These are phyloP conservation scores for Neurospora africana DNA, from an alignment of 495 filamentous ascomycete species.

Conservation along the genomic window DNA sequence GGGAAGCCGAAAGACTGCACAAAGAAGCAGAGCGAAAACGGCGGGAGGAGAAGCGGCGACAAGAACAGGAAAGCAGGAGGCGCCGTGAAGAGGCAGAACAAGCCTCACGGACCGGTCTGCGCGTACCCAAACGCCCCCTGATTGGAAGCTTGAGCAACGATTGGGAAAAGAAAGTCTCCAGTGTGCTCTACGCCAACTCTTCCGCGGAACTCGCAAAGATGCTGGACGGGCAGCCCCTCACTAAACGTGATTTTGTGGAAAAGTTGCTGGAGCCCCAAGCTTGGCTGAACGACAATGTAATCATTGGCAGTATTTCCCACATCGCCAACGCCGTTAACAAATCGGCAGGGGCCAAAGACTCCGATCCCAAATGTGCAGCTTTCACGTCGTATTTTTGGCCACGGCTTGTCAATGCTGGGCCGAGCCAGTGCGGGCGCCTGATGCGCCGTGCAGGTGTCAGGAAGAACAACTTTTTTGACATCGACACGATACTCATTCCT, in stretches of 20 bases:
- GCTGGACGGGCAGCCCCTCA: constrained; percentile 46
- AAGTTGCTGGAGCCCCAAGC: constrained; percentile 39
- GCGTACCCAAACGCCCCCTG: constrained; percentile 12
- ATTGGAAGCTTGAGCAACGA: constrained; percentile 18
- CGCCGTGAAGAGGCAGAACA: background rate
- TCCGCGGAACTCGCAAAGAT: constrained; percentile 27
- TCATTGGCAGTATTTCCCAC: constrained; percentile 55
- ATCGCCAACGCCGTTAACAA: constrained; percentile 52
- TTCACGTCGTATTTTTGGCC: constrained; percentile 65
- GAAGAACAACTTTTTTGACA: constrained; percentile 28
- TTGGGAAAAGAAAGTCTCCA: constrained; percentile 20
- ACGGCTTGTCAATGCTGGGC: constrained; percentile 44
- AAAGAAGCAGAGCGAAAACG: constrained; percentile 8
- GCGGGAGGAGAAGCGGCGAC: constrained; percentile 11
- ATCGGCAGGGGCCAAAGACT: constrained; percentile 30
- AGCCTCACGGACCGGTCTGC: constrained; percentile 5
- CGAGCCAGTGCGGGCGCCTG: constrained; percentile 20
- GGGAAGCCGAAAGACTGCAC: background rate
- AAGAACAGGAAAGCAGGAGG: constrained; percentile 9
- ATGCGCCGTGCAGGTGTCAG: constrained; percentile 22
- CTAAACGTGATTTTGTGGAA: constrained; percentile 46
- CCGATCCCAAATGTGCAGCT: constrained; percentile 54
- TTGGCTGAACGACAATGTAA: constrained; percentile 81
- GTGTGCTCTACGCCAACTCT: constrained; percentile 7
- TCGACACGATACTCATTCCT: constrained; percentile 38